A percentile compares a stretch with the other conserved stretches of the same genome.
Evolutionary conservation across 2,329 filamentous ascomycete genomes (phyloP).

Genomic region (Coniella lustricola): DNA sequence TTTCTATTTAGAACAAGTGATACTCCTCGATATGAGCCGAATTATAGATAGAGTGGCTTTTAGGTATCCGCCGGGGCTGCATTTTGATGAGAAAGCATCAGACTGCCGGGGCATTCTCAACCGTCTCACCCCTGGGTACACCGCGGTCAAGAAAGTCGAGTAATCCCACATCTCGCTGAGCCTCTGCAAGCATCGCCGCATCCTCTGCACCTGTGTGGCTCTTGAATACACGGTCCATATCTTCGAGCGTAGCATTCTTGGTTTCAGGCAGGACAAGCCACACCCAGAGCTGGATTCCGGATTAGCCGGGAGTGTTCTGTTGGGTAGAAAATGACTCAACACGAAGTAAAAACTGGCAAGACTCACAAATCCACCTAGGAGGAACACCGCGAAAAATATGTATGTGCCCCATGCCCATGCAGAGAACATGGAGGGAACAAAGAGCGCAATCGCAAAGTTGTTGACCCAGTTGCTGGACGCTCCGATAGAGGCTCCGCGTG

Average conservation of each 20-base stretch:
- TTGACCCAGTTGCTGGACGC: constrained; percentile 38
- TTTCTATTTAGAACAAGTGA: too few species aligned
- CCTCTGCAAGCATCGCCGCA: constrained; percentile 19
- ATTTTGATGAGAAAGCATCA: too few species aligned
- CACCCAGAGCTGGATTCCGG: constrained; percentile 29
- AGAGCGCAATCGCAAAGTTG: constrained; percentile 41
- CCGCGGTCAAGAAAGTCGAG: neutral
- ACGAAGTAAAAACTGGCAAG: neutral
- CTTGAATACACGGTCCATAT: constrained; percentile 46
- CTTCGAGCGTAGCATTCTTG: constrained; percentile 46
- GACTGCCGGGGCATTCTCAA: neutral
- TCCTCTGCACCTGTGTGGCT: constrained; percentile 29
- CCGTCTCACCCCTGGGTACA: neutral
- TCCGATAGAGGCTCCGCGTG: constrained; percentile 34
- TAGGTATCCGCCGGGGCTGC: too few species aligned
- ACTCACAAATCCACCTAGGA: constrained; percentile 34
- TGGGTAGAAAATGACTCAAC: neutral
- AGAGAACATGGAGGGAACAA: constrained; percentile 34
- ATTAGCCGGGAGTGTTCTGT: neutral
- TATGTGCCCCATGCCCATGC: constrained; percentile 44
- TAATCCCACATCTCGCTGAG: constrained; percentile 20
- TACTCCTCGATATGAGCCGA: too few species aligned
- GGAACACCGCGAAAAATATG: constrained; percentile 49
- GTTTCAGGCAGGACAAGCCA: constrained; percentile 49
- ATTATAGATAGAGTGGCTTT: too few species aligned